Evolutionary conservation across 169 alveolate species (phyloP).

Genomic region (Plasmodium knowlesi): DNA sequence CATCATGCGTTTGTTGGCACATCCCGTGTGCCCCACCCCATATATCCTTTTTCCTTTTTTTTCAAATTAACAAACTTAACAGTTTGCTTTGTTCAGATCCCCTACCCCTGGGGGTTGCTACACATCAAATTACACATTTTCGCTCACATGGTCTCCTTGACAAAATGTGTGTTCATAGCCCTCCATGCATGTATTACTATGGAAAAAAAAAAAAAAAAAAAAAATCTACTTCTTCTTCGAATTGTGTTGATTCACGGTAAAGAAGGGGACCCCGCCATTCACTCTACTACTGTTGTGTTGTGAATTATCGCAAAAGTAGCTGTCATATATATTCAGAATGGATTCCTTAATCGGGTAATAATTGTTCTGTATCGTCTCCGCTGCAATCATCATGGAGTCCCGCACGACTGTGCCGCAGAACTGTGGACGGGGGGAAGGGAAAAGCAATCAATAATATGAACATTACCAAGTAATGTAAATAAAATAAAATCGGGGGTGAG

Average conservation of each 20-base stretch:
- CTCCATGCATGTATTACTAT: not conserved
- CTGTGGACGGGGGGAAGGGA: not conserved
- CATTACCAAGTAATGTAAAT: not conserved
- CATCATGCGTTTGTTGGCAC: not conserved
- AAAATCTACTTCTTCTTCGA: not conserved
- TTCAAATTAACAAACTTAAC: not conserved
- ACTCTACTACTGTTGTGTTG: conserved; percentile 36
- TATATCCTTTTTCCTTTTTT: not conserved
- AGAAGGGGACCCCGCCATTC: conserved; percentile 61
- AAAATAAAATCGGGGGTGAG: not conserved
- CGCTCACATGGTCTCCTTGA: not conserved
- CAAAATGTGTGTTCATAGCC: not conserved
- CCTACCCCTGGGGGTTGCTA: not conserved
- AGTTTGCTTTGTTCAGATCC: not conserved
- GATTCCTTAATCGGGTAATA: conserved; percentile 67
- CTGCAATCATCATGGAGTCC: conserved; percentile 47
- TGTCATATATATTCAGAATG: conserved; percentile 24
- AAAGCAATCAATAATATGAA: not conserved
- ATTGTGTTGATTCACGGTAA: conserved; percentile 17
- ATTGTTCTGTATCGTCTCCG: conserved; percentile 47
- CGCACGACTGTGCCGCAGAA: conserved; percentile 48
- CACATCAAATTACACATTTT: not conserved
- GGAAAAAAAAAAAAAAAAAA: not conserved
- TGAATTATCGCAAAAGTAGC: conserved; percentile 35
- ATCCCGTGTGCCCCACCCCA: not conserved